Evolutionary conservation across 371 early-diverging fungal genomes (phyloP).

Genomic region (Rhizopus delemar): DNA sequence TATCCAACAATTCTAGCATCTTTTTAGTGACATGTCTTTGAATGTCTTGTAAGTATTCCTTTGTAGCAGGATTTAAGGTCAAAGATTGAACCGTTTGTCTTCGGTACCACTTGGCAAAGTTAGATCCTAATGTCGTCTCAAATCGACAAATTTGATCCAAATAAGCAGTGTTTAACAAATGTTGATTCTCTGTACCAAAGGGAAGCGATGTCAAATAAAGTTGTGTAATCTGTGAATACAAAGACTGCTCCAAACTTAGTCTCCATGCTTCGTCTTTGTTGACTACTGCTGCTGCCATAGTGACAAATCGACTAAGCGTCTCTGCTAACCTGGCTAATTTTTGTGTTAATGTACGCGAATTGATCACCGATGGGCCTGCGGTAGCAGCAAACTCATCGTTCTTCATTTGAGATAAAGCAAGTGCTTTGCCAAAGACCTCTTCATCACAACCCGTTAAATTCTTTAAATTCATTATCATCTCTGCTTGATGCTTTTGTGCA

Average conservation of each 20-base stretch:
- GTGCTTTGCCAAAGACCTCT: slow-evolving; percentile 36
- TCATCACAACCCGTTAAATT: slow-evolving; percentile 40
- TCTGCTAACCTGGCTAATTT: slow-evolving; percentile 42
- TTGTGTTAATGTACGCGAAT: slow-evolving; percentile 41
- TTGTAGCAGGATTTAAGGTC: slow-evolving; percentile 49
- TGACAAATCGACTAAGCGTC: slow-evolving; percentile 32
- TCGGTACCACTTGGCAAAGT: slow-evolving; percentile 57
- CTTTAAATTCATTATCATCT: slow-evolving; percentile 43
- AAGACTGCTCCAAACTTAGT: slow-evolving; percentile 33
- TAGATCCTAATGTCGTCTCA: slow-evolving; percentile 45
- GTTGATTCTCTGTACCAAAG: slow-evolving; percentile 52
- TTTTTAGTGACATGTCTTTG: slow-evolving; percentile 33
- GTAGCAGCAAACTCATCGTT: slow-evolving; percentile 3
- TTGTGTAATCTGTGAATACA: slow-evolving; percentile 37
- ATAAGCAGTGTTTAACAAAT: slow-evolving; percentile 49
- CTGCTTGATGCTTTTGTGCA: slow-evolving; percentile 51
- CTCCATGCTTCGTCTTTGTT: slow-evolving; percentile 13
- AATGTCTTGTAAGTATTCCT: slow-evolving; percentile 42
- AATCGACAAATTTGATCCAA: slow-evolving; percentile 51
- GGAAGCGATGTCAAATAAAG: slow-evolving; percentile 42
- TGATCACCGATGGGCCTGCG: slow-evolving; percentile 21
- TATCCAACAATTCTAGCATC: slow-evolving; percentile 22
- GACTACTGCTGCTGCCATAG: slow-evolving; percentile 12
- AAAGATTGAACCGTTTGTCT: slow-evolving; percentile 53
- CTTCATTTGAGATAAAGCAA: slow-evolving; percentile 32